Conservation (phyloP, 495 filamentous ascomycete genomes). For the Hypoxylon intermedium region DNA sequence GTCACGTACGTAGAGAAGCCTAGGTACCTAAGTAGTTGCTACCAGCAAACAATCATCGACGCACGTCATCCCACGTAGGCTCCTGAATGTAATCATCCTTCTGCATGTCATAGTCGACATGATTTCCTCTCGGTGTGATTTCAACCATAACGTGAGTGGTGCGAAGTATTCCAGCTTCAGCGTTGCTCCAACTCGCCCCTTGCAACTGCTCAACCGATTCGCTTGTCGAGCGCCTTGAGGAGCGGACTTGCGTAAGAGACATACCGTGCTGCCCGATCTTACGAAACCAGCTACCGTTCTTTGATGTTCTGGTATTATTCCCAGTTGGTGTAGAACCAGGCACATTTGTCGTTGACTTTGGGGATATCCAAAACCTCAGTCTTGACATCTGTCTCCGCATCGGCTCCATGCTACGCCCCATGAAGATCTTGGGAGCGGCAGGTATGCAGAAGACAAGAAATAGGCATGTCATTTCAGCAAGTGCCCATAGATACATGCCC, state of each 20-base stretch:
- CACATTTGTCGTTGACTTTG: neutral
- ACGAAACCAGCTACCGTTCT: neutral
- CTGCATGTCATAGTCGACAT: no score
- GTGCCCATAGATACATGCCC: conserved; percentile 6
- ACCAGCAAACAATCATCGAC: neutral
- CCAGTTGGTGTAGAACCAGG: neutral
- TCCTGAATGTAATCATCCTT: no score
- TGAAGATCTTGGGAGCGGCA: conserved; percentile 2
- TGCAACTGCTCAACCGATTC: neutral
- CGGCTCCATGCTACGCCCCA: neutral
- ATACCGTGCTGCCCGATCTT: neutral
- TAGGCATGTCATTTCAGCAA: conserved; percentile 25
- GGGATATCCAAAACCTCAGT: neutral
- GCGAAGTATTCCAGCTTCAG: neutral
- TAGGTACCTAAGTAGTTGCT: no score
- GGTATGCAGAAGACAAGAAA: conserved; percentile 27
- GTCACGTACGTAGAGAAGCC: no score
- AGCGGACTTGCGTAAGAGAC: neutral
- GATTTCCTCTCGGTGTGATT: neutral
- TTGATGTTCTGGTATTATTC: neutral
- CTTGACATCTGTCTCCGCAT: neutral
- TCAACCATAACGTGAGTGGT: neutral
- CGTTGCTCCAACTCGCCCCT: neutral
- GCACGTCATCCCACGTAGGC: no score
- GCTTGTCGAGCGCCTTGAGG: neutral